Percentiles rank a stretch among this genome's conserved stretches.
Evolutionary conservation across 441 rosid species (phyloP).

Genomic region (Brassica balearica): DNA sequence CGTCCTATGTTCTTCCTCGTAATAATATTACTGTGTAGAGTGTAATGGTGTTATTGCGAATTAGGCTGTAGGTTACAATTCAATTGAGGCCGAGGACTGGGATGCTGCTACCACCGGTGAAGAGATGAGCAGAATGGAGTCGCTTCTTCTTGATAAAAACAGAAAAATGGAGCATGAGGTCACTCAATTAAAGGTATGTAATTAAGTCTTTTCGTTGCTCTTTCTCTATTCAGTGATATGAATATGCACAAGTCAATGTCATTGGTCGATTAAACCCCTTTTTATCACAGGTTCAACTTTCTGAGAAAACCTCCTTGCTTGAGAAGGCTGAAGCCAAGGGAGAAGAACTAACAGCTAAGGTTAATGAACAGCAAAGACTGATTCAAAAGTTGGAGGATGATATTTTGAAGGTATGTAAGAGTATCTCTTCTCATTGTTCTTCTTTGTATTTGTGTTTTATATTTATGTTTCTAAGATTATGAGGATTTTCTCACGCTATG

Average conservation of each 20-base stretch:
- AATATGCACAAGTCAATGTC: constrained; percentile 15
- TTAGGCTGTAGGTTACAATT: constrained; percentile 98
- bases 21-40: constrained; percentile 13
- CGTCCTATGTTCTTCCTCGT: constrained; percentile 20
- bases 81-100: constrained; percentile 99
- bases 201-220: constrained; percentile 18
- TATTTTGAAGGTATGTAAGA: constrained; percentile 76
- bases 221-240: constrained; percentile 5
- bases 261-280: constrained; percentile 26
- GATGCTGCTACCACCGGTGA: constrained; percentile 92
- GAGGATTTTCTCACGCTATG: neutral
- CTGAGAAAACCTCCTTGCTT: constrained; percentile 78
- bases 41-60: constrained; percentile 28
- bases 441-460: constrained; percentile 22
- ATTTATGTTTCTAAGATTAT: neutral
- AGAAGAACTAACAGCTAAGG: constrained; percentile 72
- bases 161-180: constrained; percentile 97
- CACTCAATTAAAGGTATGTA: constrained; percentile 83
- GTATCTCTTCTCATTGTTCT: neutral
- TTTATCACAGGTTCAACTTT: constrained; percentile 77
- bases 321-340: constrained; percentile 84
- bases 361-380: constrained; percentile 81
- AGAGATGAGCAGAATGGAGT: constrained; percentile 99
- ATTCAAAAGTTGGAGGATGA: constrained; percentile 99
- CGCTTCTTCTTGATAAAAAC: constrained; percentile 98